Evolutionary conservation across 192 early-diverging fungal genomes (phyloP), one percentile per base, ranked within the genome.

Genomic region (Ambispora gerdemannii): DNA sequence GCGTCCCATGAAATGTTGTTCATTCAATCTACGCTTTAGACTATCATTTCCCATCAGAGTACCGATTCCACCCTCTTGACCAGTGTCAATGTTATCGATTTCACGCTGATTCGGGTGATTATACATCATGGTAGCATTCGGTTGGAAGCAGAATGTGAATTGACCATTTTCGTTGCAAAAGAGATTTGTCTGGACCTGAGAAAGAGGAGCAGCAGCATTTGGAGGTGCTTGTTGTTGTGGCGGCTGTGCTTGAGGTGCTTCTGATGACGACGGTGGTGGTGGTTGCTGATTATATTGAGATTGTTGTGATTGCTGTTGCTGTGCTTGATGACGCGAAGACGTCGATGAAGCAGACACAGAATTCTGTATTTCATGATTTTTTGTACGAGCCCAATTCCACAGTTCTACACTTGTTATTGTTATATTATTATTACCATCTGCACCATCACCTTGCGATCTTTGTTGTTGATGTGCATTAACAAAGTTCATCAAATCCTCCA

Each of bases 1-100:
- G 13, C 56, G 32, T 31, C 67, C 53, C 17, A 59, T n/a, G 36
- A 58, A 70, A 43, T 30, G 38, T n/a, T 34, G 4, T 56, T 70
- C 67, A 17, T 32, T 70, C 27, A 24, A 32, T 24, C 56, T 22
- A 30, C 67, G 43, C 31, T 70, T 70, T 25, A 70, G 49, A 20
- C 2, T 20, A 38, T 59, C 67, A 59, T 56, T 59, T 10, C 67
- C 36, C 19, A 13, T 11, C 35, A 56, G 27, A 27, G 43, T 59
- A 47, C 55, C 55, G 53, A 70, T 59, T 28, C 67, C 55, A 47
- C 55, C 67, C 17, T 66, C 64, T 30, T 70, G 67, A 17, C 67
- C 55, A 28, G 56, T 43, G 20, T 49, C 56, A 38, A 70, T 59
- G 8, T 33, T 28, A 15, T 70, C 67, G 43, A 70, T 70, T 32